Conservation (phyloP, 2,329 filamentous ascomycete species). For the Penicillium corylophilum region DNA sequence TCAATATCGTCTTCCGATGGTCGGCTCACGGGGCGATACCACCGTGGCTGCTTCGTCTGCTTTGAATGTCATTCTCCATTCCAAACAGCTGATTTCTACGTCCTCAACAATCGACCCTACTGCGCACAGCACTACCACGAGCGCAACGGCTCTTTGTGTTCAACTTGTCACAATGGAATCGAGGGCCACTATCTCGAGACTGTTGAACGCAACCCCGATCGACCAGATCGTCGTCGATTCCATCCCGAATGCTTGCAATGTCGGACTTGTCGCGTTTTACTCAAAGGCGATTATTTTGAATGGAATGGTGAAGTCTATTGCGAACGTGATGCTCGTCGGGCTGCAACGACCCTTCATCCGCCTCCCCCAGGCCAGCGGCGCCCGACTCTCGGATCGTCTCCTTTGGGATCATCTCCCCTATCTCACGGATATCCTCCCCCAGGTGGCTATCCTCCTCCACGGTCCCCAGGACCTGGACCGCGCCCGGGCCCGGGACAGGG, state of each 20-base stretch:
- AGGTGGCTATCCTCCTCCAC: slow-evolving; percentile 25
- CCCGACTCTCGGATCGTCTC: slow-evolving; percentile 35
- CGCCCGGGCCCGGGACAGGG: slow-evolving; percentile 5
- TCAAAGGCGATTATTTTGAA: slow-evolving; percentile 88
- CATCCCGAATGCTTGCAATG: slow-evolving; percentile 87
- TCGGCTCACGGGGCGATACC: slow-evolving; percentile 85
- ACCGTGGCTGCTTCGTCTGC: slow-evolving; percentile 94
- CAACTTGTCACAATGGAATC: slow-evolving; percentile 76
- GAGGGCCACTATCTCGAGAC: slow-evolving; percentile 94
- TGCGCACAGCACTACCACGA: slow-evolving; percentile 92
- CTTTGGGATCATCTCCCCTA: slow-evolving; percentile 34
- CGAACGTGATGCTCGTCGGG: slow-evolving; percentile 75
- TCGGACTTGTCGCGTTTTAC: slow-evolving; percentile 65
- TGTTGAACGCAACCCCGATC: slow-evolving; percentile 44
- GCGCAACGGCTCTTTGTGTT: slow-evolving; percentile 83
- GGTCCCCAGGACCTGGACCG: slow-evolving; percentile 18
- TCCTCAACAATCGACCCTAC: slow-evolving; percentile 81
- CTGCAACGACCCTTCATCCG: slow-evolving; percentile 34
- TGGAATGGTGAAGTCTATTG: slow-evolving; percentile 78
- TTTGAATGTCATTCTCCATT: slow-evolving; percentile 79
- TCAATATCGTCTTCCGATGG: slow-evolving; percentile 93
- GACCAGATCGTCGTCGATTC: slow-evolving; percentile 64
- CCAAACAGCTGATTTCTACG: slow-evolving; percentile 86
- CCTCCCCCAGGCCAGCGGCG: slow-evolving; percentile 36
- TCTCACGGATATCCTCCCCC: slow-evolving; percentile 32